A percentile compares a stretch with the other conserved stretches of the same genome.
Conservation (phyloP, 2,329 filamentous ascomycete genomes). For the Xylariaceae sp. region DNA sequence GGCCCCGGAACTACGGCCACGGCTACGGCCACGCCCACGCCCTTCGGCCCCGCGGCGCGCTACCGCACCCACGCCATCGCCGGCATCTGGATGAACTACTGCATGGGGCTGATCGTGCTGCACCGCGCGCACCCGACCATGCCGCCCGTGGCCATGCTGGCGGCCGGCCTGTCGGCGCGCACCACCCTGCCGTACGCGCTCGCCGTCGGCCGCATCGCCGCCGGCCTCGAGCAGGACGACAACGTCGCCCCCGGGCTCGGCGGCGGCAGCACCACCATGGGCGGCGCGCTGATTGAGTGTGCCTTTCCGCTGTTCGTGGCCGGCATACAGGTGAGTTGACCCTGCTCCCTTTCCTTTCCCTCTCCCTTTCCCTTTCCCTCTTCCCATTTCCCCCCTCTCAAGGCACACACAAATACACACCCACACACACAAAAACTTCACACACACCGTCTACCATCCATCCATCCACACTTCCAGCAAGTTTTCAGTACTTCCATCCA, state of each 20-base stretch:
- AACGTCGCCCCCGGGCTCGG: conserved; percentile 41
- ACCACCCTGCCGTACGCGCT: conserved; percentile 66
- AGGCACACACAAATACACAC: background rate
- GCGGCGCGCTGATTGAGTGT: conserved; percentile 74
- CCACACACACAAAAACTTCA: background rate
- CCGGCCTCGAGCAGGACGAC: conserved; percentile 60
- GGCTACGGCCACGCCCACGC: conserved; percentile 53
- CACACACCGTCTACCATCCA: too few species aligned
- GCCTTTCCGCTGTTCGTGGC: conserved; percentile 81
- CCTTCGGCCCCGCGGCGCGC: conserved; percentile 74
- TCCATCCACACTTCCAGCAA: too few species aligned
- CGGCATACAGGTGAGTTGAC: conserved; percentile 55
- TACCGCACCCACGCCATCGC: conserved; percentile 85
- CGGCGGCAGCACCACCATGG: conserved; percentile 68
- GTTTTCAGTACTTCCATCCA: too few species aligned
- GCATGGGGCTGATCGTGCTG: conserved; percentile 78
- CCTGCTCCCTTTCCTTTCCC: background rate
- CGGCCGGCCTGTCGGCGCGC: conserved; percentile 67
- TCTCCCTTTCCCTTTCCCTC: background rate
- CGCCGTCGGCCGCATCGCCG: conserved; percentile 71
- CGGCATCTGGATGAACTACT: conserved; percentile 79
- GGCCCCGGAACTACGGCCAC: conserved; percentile 64
- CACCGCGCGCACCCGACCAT: conserved; percentile 78
- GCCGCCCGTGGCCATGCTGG: conserved; percentile 84
- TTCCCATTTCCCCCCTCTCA: background rate